Evolutionary conservation across 495 filamentous ascomycete species (phyloP), one percentile per base, ranked within the genome.

Genomic region (Penicillium malachiteum): DNA sequence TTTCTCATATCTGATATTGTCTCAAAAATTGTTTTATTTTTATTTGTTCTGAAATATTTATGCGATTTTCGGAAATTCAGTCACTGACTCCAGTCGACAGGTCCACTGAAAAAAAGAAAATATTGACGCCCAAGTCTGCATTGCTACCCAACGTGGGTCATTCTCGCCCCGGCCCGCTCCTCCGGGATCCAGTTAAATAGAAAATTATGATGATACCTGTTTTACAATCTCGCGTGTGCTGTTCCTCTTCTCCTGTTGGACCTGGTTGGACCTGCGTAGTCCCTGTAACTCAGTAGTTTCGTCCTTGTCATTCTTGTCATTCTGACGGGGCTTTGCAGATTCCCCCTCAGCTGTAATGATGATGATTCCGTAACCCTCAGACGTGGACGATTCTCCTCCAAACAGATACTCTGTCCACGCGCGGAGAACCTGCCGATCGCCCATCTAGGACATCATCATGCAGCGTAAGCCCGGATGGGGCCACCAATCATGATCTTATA

Each of bases 101-200:
- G 26, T 50, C 48, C 37, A 50, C n/a, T 17, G 30, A 49, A 37
- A 11, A 14, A 16, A 18, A 32, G 4, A 26, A 26, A 26, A 26
- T 26, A 26, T 26, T 4, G 4, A 26, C 11, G 13, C 44, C 46
- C 17, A 38, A 52, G 21, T 12, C 65, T 69, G 73, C 71, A 72
- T 72, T 74, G 73, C 71, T 78, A 68, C 75, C 75, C 72, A 77
- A 78, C 69, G 55, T 68, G 66, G 59, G 64, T 54, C 60, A n/a
- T 41, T 57, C 60, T 60, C 63, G 65, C 65, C 42, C 57, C 65
- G 65, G 56, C 39, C 65, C 65, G 65, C 40, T 14, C 35, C 38
- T 38, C 26, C 39, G 54, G 43, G 44, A 55, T 18, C 45, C 41
- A 45, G 16, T 55, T 12, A 50, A 30, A 46, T 45, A 51, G 47